Conservation (phyloP, 2,329 filamentous ascomycete genomes). For the Penicillium freii region DNA sequence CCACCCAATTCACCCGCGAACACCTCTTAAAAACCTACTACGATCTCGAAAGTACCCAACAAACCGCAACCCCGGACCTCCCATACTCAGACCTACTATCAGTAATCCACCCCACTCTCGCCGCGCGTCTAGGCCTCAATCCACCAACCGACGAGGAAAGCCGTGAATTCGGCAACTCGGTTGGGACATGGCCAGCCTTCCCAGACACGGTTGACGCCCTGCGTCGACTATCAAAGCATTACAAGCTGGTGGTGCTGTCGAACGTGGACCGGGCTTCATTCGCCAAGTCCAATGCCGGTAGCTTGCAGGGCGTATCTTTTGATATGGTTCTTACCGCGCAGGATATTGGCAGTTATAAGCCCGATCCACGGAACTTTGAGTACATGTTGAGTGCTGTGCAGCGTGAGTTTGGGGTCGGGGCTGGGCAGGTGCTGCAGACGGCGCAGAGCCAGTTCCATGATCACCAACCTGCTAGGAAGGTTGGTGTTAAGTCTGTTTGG, state of each 20-base stretch:
- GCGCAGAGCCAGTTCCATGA: conserved; percentile 67
- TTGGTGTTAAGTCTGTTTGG: conserved; percentile 63
- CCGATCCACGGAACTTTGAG: conserved; percentile 61
- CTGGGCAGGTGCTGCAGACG: conserved; percentile 62
- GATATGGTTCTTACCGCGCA: conserved; percentile 68
- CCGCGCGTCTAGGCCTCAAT: conserved; percentile 27
- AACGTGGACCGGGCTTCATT: conserved; percentile 59
- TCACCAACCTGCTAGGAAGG: conserved; percentile 61
- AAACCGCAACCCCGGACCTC: conserved; percentile 55
- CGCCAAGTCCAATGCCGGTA: conserved; percentile 45
- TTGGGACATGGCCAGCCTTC: conserved; percentile 56
- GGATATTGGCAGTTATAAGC: conserved; percentile 71
- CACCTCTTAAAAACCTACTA: conserved; percentile 27
- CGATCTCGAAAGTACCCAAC: conserved; percentile 47
- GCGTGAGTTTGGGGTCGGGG: conserved; percentile 56
- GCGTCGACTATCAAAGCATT: conserved; percentile 47
- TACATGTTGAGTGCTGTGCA: conserved; percentile 59
- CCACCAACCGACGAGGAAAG: conserved; percentile 37
- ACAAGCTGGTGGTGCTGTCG: conserved; percentile 57
- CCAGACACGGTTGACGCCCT: conserved; percentile 57
- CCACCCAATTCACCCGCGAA: conserved; percentile 38
- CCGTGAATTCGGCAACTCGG: conserved; percentile 48
- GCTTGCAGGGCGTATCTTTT: conserved; percentile 55
- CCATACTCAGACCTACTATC: conserved; percentile 61
- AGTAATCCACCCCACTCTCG: conserved; percentile 41